Evolutionary conservation across 225 moss, liverwort and hornwort genomes (phyloP), one percentile per base, ranked within the genome.

Genomic region (Climacium dendroides): DNA sequence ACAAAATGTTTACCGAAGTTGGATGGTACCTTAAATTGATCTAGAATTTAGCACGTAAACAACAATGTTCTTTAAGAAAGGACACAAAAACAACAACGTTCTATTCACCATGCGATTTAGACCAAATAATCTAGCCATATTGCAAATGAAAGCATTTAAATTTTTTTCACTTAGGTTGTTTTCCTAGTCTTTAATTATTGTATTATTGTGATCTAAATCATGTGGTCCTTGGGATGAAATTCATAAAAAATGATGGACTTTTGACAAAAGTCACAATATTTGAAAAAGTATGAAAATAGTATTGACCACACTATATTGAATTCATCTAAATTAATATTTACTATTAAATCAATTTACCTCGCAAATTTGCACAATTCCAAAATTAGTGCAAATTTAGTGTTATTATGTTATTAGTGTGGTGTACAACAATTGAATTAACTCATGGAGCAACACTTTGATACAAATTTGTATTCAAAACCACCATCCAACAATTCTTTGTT

Each of bases 151-250:
- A 37, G 6, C 20, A 37, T 22, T 66, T 22, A 2, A 66, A 3
- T n/a, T 37, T 11, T 22, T 45, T 45, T n/a, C 0, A 1, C 1
- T 1, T 6, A 22, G 0, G 11, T 22, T 66, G 12, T 66, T 66
- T 66, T 5, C 4, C 6, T n/a, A 66, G 11, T 9, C 6, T 66
- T n/a, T 20, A 0, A 66, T 20, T 66, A 66, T n/a, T 66, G 20
- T 6, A 66, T 66, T 66, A 10, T 7, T 39, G 4, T 39, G 8
- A 39, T 69, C 4, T 34, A 10, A 10, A 9, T 9, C 10, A 64
- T 34, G 34, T 34, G 10, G 34, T 18, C 9, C 5, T 35, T 18
- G 2, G 3, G 8, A 69, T 69, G 24, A 14, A 24, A 39, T 14
- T 65, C 19, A 19, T 35, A 65, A 3, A 11, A 19, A 35, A 19